These are phyloP conservation scores for Lachancea thermotolerans DNA, from an alignment of 805 yeast species.

Conservation along the genomic window DNA sequence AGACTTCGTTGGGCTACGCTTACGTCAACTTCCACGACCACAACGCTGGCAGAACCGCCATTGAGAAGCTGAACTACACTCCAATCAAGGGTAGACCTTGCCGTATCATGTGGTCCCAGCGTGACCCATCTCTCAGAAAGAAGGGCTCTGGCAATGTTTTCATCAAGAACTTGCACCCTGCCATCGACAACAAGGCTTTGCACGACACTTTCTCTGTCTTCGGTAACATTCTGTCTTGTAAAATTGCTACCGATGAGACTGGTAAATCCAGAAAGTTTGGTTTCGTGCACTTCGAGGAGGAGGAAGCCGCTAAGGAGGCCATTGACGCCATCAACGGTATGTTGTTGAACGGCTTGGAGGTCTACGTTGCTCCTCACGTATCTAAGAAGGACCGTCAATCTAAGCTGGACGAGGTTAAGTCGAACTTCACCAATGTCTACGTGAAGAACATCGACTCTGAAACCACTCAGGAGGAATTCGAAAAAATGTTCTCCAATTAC, in stretches of 20 bases:
- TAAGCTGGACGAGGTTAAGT: constrained; percentile 81
- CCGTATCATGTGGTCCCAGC: constrained; percentile 99
- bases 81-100: constrained; percentile 93
- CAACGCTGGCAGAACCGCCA: constrained; percentile 88
- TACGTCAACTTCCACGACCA: constrained; percentile 90
- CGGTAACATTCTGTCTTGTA: constrained; percentile 92
- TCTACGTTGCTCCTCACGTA: constrained; percentile 90
- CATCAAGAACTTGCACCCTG: constrained; percentile 97
- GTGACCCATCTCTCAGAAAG: constrained; percentile 94
- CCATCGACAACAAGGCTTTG: constrained; percentile 96
- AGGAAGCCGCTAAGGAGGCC: constrained; percentile 89
- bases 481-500: constrained; percentile 58
- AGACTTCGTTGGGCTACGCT: constrained; percentile 96
- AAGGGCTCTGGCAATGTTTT: constrained; percentile 94
- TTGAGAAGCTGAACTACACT: constrained; percentile 92
- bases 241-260: constrained; percentile 89
- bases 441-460: constrained; percentile 82
- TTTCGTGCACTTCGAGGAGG: constrained; percentile 91
- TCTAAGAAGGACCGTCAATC: constrained; percentile 91
- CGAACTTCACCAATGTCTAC: constrained; percentile 92
- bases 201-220: constrained; percentile 97
- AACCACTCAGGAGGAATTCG: constrained; percentile 63
- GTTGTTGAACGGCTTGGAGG: constrained; percentile 93
- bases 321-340: constrained; percentile 97
- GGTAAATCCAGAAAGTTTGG: constrained; percentile 95